Evolutionary conservation across 2,329 filamentous ascomycete genomes (phyloP), one percentile per base, ranked within the genome.

Genomic region (Fusarium incarnatum): DNA sequence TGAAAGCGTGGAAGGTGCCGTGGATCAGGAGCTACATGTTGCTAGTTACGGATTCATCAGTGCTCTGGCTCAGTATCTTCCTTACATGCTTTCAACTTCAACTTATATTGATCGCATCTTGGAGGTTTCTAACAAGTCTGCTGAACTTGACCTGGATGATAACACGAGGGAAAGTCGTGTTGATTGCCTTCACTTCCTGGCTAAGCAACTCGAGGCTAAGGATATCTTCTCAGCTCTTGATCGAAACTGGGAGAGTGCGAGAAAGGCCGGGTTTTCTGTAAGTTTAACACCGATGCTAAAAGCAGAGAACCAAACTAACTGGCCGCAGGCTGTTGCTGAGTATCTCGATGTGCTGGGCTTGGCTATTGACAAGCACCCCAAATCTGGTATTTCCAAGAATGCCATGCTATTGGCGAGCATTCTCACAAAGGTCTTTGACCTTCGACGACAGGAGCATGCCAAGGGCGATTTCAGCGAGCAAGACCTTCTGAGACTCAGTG

Each of bases 11-110:
- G 84, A 82, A 18, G 85, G 84, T 16, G 82, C 83, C 27, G 83
- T 85, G 34, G 86, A 90, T 56, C 81, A 84, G 20, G 88, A 89
- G 71, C 83, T 98, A 30, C 93, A 97, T 78, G 93, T 95, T 73
- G 94, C 95, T 5, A 88, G 90, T 11, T 97, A 92, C 79, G 87
- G 92, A 0, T 89, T 98, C 61, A 84, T 98, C 66, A 91, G 90
- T 49, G 88, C 94, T 10, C 84, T 98, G 46, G 88, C 95, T 15
- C 91, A 96, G 72, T 89, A 96, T 73, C 83, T 98, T 27, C 94
- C 95, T 2, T 98, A 93, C 81, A 97, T 98, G 89, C 85, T 98
- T 65, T 93, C 94, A 13, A 85, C 87, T 65, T 93, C 94, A 13
- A 85, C 87, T 8, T 91, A 95, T 72, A 81, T 98, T 13, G 89